Base-by-base conservation (phyloP, 192 early-diverging fungal species). In the Backusella australiensis region DNA sequence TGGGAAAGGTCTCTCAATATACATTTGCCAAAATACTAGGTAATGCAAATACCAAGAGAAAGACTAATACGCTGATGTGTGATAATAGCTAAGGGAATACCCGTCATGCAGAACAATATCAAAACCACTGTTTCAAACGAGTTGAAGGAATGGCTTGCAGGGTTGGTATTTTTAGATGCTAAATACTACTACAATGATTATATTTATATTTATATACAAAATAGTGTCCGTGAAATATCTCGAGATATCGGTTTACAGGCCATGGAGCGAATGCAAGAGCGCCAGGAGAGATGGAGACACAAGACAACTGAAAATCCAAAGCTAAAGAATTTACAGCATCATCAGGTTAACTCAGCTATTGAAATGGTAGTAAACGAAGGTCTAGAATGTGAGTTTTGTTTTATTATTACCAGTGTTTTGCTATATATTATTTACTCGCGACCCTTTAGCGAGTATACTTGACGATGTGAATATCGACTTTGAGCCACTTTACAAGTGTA, bases 401-500 rank as follows among this genome's bases (percentile, higher is more conserved):
- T 52, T 41, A 29, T 26, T 44, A 26, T 32, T 0, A 21, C 34
- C n/a, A 49, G 6, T 11, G 34, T 11, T 74, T 68, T 67, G 26
- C 8, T 73, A 26, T 42, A 21, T 41, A 34, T 49, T 41, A 21
- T 29, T 49, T 8, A 68, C 7, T 3, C 11, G 1, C 23, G 29
- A 12, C 73, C 21, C 14, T 34, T 46, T 78, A 94, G 92, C 85
- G 29, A 87, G 89, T 65, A 86, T 89, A 39, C 42, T 92, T 49
- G 90, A 93, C 29, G 87, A 91, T 15, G 83, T 93, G 29, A 83
- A 95, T 21, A 89, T 99, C 68, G 96, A 98, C 77, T 95, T 99
- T 85, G 92, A 92, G 74, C 96, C 97, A 23, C 86, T 99, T 67
- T 98, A 96, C 84, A 95, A 96, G 82, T 97, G 97, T 80, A 85